Evolutionary conservation across 2,329 filamentous ascomycete genomes (phyloP).

Genomic region (Fonsecaea pedrosoi): DNA sequence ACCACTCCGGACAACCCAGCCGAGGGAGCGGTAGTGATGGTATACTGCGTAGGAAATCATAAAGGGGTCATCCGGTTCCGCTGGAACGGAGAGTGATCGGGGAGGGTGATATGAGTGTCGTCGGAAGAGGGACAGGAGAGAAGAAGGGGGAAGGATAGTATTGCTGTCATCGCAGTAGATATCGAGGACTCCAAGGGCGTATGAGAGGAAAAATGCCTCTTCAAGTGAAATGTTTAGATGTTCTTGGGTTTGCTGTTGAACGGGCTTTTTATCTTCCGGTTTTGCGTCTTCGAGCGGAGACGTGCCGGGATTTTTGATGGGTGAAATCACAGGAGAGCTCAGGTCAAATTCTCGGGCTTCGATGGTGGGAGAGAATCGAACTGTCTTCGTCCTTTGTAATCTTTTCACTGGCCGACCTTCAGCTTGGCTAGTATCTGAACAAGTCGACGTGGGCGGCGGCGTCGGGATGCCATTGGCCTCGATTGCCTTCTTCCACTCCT

Average conservation of each 20-base stretch:
- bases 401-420: conserved; percentile 31
- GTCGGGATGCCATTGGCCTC: conserved; percentile 40
- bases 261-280: conserved; percentile 34
- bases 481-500: conserved; percentile 40
- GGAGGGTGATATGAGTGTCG: conserved; percentile 73
- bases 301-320: conserved; percentile 37
- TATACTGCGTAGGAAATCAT: conserved; percentile 87
- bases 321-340: conserved; percentile 41
- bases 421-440: conserved; percentile 37
- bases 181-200: conserved; percentile 75
- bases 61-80: conserved; percentile 81
- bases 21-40: conserved; percentile 93
- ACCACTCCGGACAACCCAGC: conserved; percentile 91
- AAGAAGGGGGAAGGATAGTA: conserved; percentile 57
- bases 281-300: conserved; percentile 26
- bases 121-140: conserved; percentile 72
- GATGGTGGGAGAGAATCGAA: conserved; percentile 72
- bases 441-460: conserved; percentile 40
- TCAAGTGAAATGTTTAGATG: conserved; percentile 91
- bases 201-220: conserved; percentile 89
- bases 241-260: conserved; percentile 64
- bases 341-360: conserved; percentile 66
- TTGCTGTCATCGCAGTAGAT: conserved; percentile 56
- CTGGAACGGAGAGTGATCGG: conserved; percentile 48
- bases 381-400: conserved; percentile 60